Evolutionary conservation across 2,329 filamentous ascomycete species (phyloP).

Genomic region (Ophiostoma ulmi): DNA sequence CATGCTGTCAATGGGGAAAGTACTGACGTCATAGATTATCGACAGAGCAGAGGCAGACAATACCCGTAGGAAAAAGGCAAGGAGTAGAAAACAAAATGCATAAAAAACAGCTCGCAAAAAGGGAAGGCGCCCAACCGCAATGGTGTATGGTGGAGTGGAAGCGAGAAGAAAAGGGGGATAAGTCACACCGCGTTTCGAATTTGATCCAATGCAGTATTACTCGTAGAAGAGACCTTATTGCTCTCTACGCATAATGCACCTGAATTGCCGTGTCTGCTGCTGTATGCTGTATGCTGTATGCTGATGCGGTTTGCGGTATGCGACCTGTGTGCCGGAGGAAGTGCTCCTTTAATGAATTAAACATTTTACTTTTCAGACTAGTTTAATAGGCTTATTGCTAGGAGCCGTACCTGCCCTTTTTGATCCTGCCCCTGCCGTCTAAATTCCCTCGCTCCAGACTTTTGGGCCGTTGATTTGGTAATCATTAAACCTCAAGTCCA

Average conservation of each 20-base stretch:
- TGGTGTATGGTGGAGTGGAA: background rate
- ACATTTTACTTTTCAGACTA: background rate
- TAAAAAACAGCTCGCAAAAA: background rate
- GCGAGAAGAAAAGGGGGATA: slow-evolving; percentile 1
- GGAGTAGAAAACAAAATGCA: too few species aligned
- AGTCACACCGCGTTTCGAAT: background rate
- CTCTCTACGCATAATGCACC: too few species aligned
- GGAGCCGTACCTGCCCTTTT: background rate
- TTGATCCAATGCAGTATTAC: background rate
- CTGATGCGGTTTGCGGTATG: too few species aligned
- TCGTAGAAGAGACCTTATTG: background rate
- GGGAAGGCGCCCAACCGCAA: background rate
- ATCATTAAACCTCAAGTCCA: background rate
- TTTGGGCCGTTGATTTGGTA: background rate
- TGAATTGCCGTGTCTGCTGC: background rate
- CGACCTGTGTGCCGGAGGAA: background rate
- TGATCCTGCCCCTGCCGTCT: background rate
- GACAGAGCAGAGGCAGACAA: too few species aligned
- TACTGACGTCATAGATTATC: background rate
- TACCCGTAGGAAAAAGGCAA: too few species aligned
- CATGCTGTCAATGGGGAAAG: background rate
- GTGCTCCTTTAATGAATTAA: background rate
- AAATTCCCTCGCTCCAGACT: background rate
- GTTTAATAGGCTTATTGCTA: background rate
- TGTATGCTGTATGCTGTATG: too few species aligned